Percentiles rank a stretch among this genome's conserved stretches.
Conservation (phyloP, 192 early-diverging fungal species). For the Chytriomyces sp. region DNA sequence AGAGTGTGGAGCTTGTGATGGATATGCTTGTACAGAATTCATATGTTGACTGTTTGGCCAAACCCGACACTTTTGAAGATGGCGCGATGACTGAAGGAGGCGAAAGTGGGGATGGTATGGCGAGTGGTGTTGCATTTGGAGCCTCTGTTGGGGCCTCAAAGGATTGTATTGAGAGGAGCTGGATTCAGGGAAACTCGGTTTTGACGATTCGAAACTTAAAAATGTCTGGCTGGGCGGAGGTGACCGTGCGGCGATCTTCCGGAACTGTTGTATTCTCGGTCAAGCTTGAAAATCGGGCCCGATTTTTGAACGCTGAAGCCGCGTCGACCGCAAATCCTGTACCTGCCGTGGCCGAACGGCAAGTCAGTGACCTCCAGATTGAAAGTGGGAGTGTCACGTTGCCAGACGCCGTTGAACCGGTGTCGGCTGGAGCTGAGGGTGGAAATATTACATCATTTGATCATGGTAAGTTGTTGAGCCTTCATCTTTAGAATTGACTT, state of each 20-base stretch:
- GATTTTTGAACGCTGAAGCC: not conserved
- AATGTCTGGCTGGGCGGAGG: constrained; percentile 74
- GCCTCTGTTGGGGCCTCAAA: not conserved
- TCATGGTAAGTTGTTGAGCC: constrained; percentile 1
- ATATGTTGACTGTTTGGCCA: constrained; percentile 70
- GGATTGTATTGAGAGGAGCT: constrained; percentile 60
- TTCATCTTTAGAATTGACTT: too few species aligned
- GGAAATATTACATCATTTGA: constrained; percentile 7
- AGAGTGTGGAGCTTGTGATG: constrained; percentile 88
- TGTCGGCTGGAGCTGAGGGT: too few species aligned
- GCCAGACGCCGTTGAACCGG: too few species aligned
- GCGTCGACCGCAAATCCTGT: not conserved
- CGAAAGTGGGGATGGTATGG: not conserved
- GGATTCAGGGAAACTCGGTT: constrained; percentile 85
- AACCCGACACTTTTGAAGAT: constrained; percentile 42
- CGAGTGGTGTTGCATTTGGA: constrained; percentile 11
- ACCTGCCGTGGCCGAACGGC: not conserved
- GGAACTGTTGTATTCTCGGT: constrained; percentile 71
- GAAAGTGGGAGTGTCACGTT: too few species aligned
- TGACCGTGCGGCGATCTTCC: constrained; percentile 79
- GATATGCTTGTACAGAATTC: constrained; percentile 91
- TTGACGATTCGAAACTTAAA: constrained; percentile 74
- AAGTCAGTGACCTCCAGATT: not conserved
- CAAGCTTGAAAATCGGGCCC: constrained; percentile 66
- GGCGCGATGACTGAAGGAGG: not conserved